phyloP scores from a whole-genome alignment of 2,329 filamentous ascomycete genomes.

The Fusarium cicatricum region DNA sequence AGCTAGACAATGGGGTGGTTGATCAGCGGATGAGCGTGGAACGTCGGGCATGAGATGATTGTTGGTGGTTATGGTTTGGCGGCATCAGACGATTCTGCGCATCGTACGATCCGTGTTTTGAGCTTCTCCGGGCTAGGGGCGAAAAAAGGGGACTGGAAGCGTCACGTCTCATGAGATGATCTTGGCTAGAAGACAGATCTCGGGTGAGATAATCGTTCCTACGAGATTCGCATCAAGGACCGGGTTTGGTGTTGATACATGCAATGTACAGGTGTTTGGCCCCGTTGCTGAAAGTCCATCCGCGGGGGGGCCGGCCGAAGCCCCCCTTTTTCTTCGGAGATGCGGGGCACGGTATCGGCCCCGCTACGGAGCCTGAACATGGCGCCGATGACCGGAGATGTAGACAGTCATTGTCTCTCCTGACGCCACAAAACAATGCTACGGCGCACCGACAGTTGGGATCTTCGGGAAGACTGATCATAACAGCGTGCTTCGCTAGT shows the following conservation, averaged over 20 bases:
- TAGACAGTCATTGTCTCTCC: neutral
- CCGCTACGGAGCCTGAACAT: constrained; percentile 2
- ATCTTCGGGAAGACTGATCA: too few relatives aligned
- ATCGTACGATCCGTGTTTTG: neutral
- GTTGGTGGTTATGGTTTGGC: constrained; percentile 22
- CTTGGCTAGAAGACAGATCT: neutral
- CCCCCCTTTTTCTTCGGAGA: constrained; percentile 7
- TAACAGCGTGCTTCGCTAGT: too few relatives aligned
- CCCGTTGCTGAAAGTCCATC: neutral
- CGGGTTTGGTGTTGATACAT: neutral
- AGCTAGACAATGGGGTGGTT: neutral
- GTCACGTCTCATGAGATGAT: neutral
- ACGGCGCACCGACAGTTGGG: too few relatives aligned
- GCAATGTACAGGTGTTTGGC: too few relatives aligned
- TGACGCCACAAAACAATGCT: too few relatives aligned
- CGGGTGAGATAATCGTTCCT: neutral
- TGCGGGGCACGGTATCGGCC: neutral
- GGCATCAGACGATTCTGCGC: constrained; percentile 27
- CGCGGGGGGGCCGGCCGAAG: neutral
- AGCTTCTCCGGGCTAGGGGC: constrained; percentile 17
- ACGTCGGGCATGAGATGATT: constrained; percentile 21
- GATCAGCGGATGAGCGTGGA: neutral
- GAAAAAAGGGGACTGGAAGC: neutral
- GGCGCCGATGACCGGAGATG: neutral
- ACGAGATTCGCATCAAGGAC: neutral